These are phyloP conservation scores for Sphaerosporella brunnea DNA, from an alignment of 495 filamentous ascomycete species.

Conservation along the genomic window DNA sequence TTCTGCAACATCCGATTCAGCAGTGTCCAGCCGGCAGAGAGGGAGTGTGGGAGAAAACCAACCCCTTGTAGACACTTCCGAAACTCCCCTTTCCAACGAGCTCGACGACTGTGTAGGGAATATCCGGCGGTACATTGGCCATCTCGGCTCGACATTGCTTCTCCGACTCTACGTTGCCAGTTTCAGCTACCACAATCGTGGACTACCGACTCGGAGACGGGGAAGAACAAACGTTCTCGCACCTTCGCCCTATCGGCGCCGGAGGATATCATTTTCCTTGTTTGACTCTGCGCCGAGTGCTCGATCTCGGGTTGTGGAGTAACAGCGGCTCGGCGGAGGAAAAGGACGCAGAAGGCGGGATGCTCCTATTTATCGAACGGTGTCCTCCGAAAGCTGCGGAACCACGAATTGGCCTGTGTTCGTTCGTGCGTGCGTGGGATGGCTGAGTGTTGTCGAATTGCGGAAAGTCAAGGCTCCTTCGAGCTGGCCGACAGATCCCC, in stretches of 20 bases:
- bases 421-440: too few species aligned
- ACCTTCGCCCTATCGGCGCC: neutral
- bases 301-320: too few species aligned
- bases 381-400: too few species aligned
- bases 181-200: neutral
- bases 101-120: constrained; percentile 64
- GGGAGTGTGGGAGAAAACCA: constrained; percentile 12
- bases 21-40: constrained; percentile 11
- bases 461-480: too few species aligned
- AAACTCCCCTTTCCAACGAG: constrained; percentile 92
- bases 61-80: constrained; percentile 84
- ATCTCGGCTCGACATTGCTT: constrained; percentile 25
- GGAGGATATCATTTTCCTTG: too few species aligned
- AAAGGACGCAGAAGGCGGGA: too few species aligned
- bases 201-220: neutral
- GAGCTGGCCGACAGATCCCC: too few species aligned
- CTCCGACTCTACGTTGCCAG: constrained; percentile 19
- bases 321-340: too few species aligned
- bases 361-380: too few species aligned
- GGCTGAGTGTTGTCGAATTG: too few species aligned
- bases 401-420: too few species aligned
- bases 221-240: constrained; percentile 1
- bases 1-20: constrained; percentile 28
- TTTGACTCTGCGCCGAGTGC: too few species aligned
- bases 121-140: constrained; percentile 21